Base-by-base conservation (phyloP, 2,329 filamentous ascomycete species). In the Neonectria sp. region DNA sequence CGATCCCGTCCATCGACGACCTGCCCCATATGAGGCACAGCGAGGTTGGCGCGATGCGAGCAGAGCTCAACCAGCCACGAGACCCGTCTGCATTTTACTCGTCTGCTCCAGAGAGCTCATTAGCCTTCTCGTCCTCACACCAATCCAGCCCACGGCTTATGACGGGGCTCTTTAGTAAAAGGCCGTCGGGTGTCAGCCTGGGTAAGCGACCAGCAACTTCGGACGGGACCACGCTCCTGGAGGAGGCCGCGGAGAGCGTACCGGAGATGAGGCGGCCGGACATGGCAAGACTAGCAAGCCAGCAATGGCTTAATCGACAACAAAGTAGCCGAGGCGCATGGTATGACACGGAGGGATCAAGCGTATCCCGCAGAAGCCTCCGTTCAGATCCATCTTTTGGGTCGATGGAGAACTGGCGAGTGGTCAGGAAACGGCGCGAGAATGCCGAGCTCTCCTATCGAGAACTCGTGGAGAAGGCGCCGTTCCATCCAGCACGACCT, bases 401-500 rank as follows among this genome's bases (percentile, higher is more conserved):
- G 7, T 81, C 80, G 2, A 63, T 73, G 3, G 81, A 82, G 68
- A 82, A 82, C 60, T 82, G 81, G 81, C 73, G 78, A 24, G 65
- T 78, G 8, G 72, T 79, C n/a, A 68, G 68, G 24, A 68, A 64
- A 24, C 76, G 70, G 8, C 69, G 74, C 29, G 76, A 76, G 6
- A 73, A 76, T 11, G 62, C 67, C 9, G 80, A 75, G 27, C 71
- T 76, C 11, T 76, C 77, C 6, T 81, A 82, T 67, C 75, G 76
- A 43, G 78, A 80, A 17, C 73, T 81, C 4, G 77, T 79, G 13
- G 75, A 79, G 40, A 76, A 75, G 24, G 76, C 78, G 8, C 80
- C 81, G 0, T 81, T 82, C 57, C 81, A 78, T 81, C 86, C 68
- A 77, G 78, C 49, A 74, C 82, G 51, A 74, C 75, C 73, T 24